These are phyloP conservation scores for Agapanthus africanus DNA, from an alignment of 106 monocot species.

Conservation along the genomic window DNA sequence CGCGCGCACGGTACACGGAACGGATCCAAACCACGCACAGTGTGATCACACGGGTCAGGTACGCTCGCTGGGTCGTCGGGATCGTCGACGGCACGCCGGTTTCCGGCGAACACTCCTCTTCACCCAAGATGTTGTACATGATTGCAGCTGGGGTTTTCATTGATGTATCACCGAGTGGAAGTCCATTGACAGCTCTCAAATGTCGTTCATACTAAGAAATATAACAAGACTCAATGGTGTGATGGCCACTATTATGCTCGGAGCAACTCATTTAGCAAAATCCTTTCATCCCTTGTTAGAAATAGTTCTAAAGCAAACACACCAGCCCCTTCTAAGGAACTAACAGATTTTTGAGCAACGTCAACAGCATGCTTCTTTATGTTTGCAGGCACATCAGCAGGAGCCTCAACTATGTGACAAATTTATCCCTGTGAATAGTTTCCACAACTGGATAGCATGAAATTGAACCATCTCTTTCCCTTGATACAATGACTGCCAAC, in stretches of 20 bases:
- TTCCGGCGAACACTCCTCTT: too few relatives aligned
- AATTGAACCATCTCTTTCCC: too few relatives aligned
- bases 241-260: conserved; percentile 98
- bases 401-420: conserved; percentile 94
- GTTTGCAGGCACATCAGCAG: conserved; percentile 66
- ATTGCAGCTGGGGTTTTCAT: conserved; percentile 85
- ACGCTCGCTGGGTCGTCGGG: too few relatives aligned
- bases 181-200: conserved; percentile 80
- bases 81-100: too few relatives aligned
- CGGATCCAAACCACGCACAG: too few relatives aligned
- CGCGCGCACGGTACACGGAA: too few relatives aligned
- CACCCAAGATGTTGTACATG: conserved; percentile 95
- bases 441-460: too few relatives aligned
- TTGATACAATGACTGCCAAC: too few relatives aligned
- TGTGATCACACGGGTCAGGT: too few relatives aligned
- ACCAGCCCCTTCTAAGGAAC: conserved; percentile 83
- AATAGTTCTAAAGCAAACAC: conserved; percentile 95
- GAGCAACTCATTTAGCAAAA: conserved; percentile 91
- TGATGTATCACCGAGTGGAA: conserved; percentile 90
- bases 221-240: conserved; percentile 95
- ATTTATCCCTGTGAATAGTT: conserved; percentile 77
- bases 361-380: conserved; percentile 50
- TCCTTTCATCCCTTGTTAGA: conserved; percentile 53
- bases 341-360: conserved; percentile 69
- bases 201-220: conserved; percentile 99